These are phyloP conservation scores for Trichomonas tenax DNA, from an alignment of 208 protist species.

Conservation along the genomic window DNA sequence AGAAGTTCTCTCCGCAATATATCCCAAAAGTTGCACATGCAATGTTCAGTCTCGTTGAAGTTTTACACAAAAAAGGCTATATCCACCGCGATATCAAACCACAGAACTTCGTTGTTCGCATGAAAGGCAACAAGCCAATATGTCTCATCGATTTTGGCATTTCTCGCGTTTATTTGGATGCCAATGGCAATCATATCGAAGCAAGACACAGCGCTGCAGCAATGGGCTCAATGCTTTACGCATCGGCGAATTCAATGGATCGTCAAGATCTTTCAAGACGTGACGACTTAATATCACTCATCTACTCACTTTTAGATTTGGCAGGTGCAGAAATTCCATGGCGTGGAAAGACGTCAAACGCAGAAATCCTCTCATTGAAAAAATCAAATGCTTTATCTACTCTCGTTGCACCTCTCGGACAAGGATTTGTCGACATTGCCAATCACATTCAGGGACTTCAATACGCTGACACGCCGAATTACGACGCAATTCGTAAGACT, in stretches of 20 bases:
- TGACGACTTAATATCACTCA: not conserved
- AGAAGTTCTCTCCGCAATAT: not conserved
- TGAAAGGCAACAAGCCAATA: not conserved
- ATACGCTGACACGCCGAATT: not conserved
- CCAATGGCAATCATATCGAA: not conserved
- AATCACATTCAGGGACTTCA: not conserved
- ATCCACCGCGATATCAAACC: conserved; percentile 7
- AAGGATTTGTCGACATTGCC: not conserved
- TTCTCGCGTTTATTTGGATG: not conserved
- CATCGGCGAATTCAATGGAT: not conserved
- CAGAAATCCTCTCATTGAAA: not conserved
- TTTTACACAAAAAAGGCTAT: not conserved
- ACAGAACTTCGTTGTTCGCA: not conserved
- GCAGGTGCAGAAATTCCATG: not conserved
- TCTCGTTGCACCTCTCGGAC: not conserved
- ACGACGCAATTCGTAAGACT: not conserved
- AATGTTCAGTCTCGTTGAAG: not conserved
- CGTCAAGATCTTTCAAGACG: not conserved
- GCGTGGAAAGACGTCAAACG: not conserved
- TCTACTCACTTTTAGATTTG: not conserved
- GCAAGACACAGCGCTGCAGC: not conserved
- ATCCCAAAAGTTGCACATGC: not conserved
- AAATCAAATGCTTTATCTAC: not conserved
- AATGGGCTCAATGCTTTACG: not conserved
- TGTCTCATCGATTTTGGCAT: not conserved